Percentiles rank a stretch among this genome's conserved stretches.
Conservation (phyloP, 306 rosid species). For the Fragaria vesca region DNA sequence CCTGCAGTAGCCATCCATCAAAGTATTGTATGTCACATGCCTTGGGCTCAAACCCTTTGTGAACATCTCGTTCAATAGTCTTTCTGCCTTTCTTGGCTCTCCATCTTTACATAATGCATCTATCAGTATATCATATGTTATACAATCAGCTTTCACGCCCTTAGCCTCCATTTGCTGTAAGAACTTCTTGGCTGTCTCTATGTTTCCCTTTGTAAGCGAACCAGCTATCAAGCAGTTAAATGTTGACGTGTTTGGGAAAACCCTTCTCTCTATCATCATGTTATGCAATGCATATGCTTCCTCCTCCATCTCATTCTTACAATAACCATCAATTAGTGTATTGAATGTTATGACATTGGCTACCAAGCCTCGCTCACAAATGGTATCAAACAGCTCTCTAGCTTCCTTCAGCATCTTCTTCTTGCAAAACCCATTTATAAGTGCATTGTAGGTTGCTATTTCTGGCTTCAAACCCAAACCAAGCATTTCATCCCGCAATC, state of each 20-base stretch:
- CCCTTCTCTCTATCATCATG: conserved; percentile 55
- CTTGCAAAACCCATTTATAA: conserved; percentile 71
- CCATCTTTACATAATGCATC: conserved; percentile 49
- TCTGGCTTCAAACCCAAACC: conserved; percentile 54
- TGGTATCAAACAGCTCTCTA: conserved; percentile 49
- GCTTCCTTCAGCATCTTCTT: conserved; percentile 69
- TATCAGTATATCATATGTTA: conserved; percentile 67
- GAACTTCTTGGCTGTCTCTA: conserved; percentile 53
- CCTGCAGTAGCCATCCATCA: conserved; percentile 76
- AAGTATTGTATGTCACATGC: conserved; percentile 71
- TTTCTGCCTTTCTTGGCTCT: conserved; percentile 60
- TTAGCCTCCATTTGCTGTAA: conserved; percentile 50
- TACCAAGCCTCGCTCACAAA: conserved; percentile 42
- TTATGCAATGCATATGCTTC: conserved; percentile 48
- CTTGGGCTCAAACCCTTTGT: conserved; percentile 52
- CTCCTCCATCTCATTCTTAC: conserved; percentile 68
- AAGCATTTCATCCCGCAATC: conserved; percentile 56
- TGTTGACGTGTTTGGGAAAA: conserved; percentile 54
- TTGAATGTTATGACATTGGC: conserved; percentile 72
- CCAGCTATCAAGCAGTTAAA: conserved; percentile 69
- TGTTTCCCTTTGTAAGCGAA: conserved; percentile 47
- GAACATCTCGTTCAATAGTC: conserved; percentile 56
- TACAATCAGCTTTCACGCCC: conserved; percentile 53
- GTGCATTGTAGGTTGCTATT: conserved; percentile 65
- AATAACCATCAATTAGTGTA: conserved; percentile 67